Conservation (phyloP, 176 grass and related monocot genomes). For the Ensete glaucum region DNA sequence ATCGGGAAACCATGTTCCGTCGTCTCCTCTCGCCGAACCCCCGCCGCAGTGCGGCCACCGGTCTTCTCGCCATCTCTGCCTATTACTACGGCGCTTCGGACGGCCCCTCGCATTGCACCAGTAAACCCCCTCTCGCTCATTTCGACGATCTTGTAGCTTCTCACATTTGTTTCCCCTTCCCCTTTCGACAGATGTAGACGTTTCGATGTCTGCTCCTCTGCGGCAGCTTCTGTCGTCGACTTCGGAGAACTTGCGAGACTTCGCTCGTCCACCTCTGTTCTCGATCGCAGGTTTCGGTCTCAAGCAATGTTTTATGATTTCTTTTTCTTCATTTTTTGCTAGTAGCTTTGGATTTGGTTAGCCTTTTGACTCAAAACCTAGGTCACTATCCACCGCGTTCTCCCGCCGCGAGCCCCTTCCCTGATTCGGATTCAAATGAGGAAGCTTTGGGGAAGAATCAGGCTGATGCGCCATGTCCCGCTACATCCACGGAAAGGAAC, state of each 20-base stretch:
- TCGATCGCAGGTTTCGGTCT: not conserved
- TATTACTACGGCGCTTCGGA: not conserved
- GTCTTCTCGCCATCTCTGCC: not conserved
- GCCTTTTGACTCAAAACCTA: not conserved
- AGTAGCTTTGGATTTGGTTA: not conserved
- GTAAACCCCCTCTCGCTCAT: not conserved
- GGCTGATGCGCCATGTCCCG: constrained; percentile 42
- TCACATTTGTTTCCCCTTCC: not conserved
- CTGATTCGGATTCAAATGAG: not conserved
- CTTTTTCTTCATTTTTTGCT: not conserved
- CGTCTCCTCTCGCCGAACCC: not conserved
- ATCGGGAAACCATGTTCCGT: not conserved
- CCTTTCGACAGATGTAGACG: not conserved
- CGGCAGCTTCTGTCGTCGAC: not conserved
- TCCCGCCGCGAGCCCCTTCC: not conserved
- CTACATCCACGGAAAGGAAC: constrained; percentile 47
- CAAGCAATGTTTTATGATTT: not conserved
- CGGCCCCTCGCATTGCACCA: not conserved
- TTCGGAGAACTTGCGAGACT: not conserved
- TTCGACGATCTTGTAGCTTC: not conserved
- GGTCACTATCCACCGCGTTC: constrained; percentile 1
- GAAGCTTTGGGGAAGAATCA: constrained; percentile 26
- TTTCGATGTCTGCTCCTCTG: not conserved
- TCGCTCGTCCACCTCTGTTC: not conserved
- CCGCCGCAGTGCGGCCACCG: not conserved